Percentiles rank a stretch among this genome's conserved stretches.
Evolutionary conservation across 2,329 filamentous ascomycete species (phyloP).

Genomic region (Cladophialophora chaetospira): DNA sequence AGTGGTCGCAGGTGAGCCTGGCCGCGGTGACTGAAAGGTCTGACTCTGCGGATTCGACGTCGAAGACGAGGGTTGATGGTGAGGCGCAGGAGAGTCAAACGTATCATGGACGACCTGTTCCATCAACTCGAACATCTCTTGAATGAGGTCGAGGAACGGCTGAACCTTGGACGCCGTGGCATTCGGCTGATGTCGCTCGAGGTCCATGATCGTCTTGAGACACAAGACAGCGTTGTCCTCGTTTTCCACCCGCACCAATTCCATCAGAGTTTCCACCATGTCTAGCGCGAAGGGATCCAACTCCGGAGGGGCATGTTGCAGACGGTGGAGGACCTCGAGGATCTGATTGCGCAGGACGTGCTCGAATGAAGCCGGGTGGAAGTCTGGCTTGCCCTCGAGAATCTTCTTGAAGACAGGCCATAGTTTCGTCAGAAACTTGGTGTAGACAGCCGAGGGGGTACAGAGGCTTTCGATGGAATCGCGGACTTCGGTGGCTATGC

Average conservation of each 20-base stretch:
- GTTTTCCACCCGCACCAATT: constrained; percentile 85
- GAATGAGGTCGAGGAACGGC: constrained; percentile 84
- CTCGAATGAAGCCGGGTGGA: constrained; percentile 85
- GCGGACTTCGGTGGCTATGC: constrained; percentile 80
- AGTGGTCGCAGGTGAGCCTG: constrained; percentile 83
- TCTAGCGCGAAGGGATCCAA: constrained; percentile 87
- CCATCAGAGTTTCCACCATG: constrained; percentile 87
- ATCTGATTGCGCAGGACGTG: constrained; percentile 93
- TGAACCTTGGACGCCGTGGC: constrained; percentile 80
- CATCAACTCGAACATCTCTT: constrained; percentile 95
- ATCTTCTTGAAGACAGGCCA: constrained; percentile 88
- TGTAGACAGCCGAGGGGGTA: constrained; percentile 74
- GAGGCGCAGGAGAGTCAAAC: constrained; percentile 71
- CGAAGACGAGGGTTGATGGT: constrained; percentile 42
- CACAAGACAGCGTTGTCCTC: constrained; percentile 98
- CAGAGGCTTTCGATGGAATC: constrained; percentile 85
- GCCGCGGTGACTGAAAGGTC: constrained; percentile 83
- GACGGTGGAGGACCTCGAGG: constrained; percentile 88
- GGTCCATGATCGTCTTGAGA: constrained; percentile 96
- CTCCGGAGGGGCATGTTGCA: constrained; percentile 74
- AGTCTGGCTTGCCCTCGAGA: constrained; percentile 81
- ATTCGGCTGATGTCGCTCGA: constrained; percentile 89
- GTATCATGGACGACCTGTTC: constrained; percentile 93
- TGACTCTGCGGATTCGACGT: constrained; percentile 56
- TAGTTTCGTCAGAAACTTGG: constrained; percentile 78